Percentiles rank a stretch among this genome's conserved stretches.
Conservation (phyloP, 192 early-diverging fungal species). For the Coemansia aciculifera region DNA sequence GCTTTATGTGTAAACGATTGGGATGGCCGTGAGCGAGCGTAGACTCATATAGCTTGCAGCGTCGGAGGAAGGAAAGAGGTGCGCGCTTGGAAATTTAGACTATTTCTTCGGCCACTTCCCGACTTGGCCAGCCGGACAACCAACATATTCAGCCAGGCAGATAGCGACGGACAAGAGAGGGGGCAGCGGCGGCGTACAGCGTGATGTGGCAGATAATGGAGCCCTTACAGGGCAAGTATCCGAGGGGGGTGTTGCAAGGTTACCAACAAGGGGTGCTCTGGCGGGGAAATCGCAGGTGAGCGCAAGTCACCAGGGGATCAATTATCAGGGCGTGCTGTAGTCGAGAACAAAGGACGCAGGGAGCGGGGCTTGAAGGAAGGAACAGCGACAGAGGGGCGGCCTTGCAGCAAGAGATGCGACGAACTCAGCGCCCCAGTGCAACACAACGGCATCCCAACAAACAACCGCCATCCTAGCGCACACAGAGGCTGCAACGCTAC, state of each 20-base stretch:
- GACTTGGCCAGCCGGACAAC: neutral
- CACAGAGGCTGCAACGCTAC: neutral
- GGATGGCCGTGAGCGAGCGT: neutral
- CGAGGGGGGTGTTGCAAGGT: conserved; percentile 7
- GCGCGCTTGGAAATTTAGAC: conserved; percentile 1
- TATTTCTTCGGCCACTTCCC: conserved; percentile 12
- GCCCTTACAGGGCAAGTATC: conserved; percentile 10
- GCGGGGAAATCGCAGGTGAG: conserved; percentile 1
- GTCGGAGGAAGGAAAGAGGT: neutral
- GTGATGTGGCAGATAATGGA: conserved; percentile 14
- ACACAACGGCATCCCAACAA: neutral
- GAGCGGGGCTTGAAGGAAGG: neutral
- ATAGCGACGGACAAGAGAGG: conserved; percentile 1
- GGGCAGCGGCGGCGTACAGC: conserved; percentile 4
- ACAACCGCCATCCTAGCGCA: conserved; percentile 10
- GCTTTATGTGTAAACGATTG: conserved; percentile 10
- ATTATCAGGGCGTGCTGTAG: conserved; percentile 9
- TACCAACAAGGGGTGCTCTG: conserved; percentile 16
- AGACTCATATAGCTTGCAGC: conserved; percentile 6
- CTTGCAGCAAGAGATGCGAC: neutral
- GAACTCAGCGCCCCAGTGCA: neutral
- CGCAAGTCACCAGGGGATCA: conserved; percentile 14
- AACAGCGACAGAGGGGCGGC: neutral
- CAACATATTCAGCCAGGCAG: conserved; percentile 5
- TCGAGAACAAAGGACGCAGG: conserved; percentile 7